phyloP scores from a whole-genome alignment of 192 early-diverging fungal species.

The Haplosporangium gracile region DNA sequence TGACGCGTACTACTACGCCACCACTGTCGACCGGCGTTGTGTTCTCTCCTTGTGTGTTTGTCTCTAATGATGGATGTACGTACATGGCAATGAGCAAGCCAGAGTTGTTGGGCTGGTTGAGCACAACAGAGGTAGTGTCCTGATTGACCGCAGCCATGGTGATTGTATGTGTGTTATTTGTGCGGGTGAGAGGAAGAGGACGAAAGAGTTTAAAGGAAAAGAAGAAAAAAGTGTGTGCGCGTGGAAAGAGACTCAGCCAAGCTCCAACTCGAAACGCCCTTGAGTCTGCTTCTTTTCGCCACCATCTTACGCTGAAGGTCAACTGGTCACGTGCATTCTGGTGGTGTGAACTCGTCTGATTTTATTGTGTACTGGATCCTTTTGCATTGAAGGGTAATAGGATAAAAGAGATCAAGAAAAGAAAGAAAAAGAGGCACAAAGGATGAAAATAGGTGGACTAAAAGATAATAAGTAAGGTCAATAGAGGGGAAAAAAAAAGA shows the following conservation, averaged over 20 bases:
- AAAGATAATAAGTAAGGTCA: background rate
- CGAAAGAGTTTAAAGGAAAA: background rate
- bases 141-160: conserved; percentile 47
- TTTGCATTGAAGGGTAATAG: background rate
- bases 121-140: conserved; percentile 60
- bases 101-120: conserved; percentile 67
- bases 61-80: background rate
- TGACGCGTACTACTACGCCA: conserved; percentile 5
- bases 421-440: background rate
- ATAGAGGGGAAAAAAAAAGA: background rate
- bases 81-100: conserved; percentile 67
- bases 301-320: background rate
- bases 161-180: background rate
- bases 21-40: background rate
- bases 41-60: background rate
- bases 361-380: background rate
- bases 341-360: background rate
- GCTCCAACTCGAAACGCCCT: background rate
- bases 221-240: background rate
- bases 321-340: background rate
- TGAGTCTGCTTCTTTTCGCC: background rate
- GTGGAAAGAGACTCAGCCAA: background rate
- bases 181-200: background rate
- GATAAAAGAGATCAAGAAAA: background rate
- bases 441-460: background rate